phyloP scores from a whole-genome alignment of 192 early-diverging fungal genomes.

The Physocladia obscura region DNA sequence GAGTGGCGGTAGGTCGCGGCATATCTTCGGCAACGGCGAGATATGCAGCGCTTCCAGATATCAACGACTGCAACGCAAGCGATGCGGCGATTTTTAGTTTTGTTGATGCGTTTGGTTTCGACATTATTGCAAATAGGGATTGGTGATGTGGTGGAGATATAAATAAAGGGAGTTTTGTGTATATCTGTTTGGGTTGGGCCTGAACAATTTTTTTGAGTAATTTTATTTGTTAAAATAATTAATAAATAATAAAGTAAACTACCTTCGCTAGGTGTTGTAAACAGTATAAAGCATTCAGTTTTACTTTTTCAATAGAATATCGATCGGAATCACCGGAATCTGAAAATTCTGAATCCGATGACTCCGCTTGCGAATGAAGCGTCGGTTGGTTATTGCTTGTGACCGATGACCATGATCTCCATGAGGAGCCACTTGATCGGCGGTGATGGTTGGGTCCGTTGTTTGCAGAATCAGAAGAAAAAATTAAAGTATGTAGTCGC shows the following conservation, averaged over 20 bases:
- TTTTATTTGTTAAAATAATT: too few species aligned
- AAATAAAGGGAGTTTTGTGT: conserved; percentile 43
- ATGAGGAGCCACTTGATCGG: too few species aligned
- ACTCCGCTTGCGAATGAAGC: too few species aligned
- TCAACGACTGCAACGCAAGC: conserved; percentile 31
- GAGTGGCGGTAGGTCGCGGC: neutral
- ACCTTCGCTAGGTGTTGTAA: conserved; percentile 42
- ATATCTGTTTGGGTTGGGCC: conserved; percentile 30
- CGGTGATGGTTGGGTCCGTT: neutral
- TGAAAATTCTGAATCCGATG: neutral
- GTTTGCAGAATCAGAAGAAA: neutral
- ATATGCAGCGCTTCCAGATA: conserved; percentile 42
- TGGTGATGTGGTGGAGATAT: conserved; percentile 23
- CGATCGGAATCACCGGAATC: neutral
- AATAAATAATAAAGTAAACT: neutral
- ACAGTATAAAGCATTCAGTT: conserved; percentile 32
- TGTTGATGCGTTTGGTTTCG: conserved; percentile 9
- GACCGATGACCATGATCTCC: too few species aligned
- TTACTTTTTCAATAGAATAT: conserved; percentile 1
- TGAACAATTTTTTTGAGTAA: too few species aligned
- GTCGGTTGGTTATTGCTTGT: too few species aligned
- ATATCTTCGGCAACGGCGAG: conserved; percentile 37
- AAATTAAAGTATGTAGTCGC: neutral
- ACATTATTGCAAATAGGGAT: neutral
- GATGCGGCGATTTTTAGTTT: conserved; percentile 31